These are phyloP conservation scores for Ogataea nitratoaversa DNA, from an alignment of 805 yeast species.

Conservation along the genomic window DNA sequence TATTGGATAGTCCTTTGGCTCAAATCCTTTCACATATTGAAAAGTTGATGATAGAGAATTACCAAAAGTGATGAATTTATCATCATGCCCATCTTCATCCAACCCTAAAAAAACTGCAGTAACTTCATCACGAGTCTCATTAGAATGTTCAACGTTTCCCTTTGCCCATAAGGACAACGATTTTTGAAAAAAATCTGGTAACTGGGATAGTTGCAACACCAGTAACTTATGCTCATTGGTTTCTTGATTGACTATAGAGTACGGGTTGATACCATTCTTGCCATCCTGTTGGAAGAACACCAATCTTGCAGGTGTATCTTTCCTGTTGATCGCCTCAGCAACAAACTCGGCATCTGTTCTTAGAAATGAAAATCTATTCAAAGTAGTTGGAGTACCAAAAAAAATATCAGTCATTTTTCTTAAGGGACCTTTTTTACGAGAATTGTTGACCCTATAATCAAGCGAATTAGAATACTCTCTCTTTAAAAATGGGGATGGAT, in stretches of 20 bases:
- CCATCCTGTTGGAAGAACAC: conserved; percentile 38
- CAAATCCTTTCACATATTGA: conserved; percentile 2
- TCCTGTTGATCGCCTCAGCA: conserved; percentile 6
- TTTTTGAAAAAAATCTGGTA: conserved; percentile 12
- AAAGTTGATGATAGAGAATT: conserved; percentile 17
- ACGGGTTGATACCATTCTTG: conserved; percentile 17
- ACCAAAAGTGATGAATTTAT: conserved; percentile 15
- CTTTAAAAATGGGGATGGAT: too few species aligned
- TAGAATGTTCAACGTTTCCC: conserved; percentile 10
- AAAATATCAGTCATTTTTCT: conserved; percentile 20
- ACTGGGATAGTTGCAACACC: conserved; percentile 9
- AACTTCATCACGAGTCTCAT: conserved; percentile 15
- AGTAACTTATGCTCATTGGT: conserved; percentile 5
- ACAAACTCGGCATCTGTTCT: conserved; percentile 54
- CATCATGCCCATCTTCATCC: conserved; percentile 34
- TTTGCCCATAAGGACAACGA: conserved; percentile 20
- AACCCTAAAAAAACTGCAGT: conserved; percentile 45
- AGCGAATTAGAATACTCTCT: too few species aligned
- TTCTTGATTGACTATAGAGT: conserved; percentile 5
- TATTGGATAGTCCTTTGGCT: conserved; percentile 3
- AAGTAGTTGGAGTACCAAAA: conserved; percentile 33
- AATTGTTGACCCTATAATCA: too few species aligned
- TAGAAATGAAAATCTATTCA: conserved; percentile 63
- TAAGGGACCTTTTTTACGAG: background rate
- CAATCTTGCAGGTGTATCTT: conserved; percentile 38